Base-by-base conservation (phyloP, 176 grass and related monocot species). In the Avena sativa region DNA sequence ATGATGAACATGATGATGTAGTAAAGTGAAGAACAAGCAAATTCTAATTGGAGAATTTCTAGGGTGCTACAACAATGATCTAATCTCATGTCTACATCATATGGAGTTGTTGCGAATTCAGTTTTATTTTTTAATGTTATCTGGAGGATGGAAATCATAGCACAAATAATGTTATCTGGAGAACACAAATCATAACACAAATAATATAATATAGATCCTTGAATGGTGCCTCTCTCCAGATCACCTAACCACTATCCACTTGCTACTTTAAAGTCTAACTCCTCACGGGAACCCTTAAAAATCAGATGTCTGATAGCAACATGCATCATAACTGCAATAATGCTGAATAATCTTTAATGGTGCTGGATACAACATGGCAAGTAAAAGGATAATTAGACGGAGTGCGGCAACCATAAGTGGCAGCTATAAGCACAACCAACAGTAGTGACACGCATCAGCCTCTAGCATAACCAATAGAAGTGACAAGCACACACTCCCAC, bases 371-470 rank as follows among this genome's bases (percentile, higher is more conserved):
- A 82, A 0, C 8, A 43, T 12, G 74, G 55, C 32, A 88, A 76
- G 48, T 32, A 23, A 64, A 78, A 84, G 1, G 32, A 34, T 34
- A 61, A 34, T 13, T 79, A 64, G 26, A 62, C 17, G 23, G 64
- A 52, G 26, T 79, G 20, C 26, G 49, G 76, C 16, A 83, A 21
- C 38, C 4, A 46, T 32, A 76, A 83, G 34, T 84, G 62, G 30
- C 91, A 81, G 32, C 46, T 71, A 79, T 52, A 47, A 89, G 68
- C 63, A 78, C 40, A 86, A 64, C 64, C 51, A 78, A 83, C 23
- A 74, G 56, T 9, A 78, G 19, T 34, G 32, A 34, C 32, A 34
- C 32, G 3, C 3, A 34, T 34, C 32, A 3, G 32, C 32, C 32
- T 34, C 32, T 34, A 34, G 32, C 32, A 34, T 34, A 34, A 34